Evolutionary conservation across 163 green algal species (phyloP), one percentile per base, ranked within the genome.

Genomic region (Chloromonas sp.): DNA sequence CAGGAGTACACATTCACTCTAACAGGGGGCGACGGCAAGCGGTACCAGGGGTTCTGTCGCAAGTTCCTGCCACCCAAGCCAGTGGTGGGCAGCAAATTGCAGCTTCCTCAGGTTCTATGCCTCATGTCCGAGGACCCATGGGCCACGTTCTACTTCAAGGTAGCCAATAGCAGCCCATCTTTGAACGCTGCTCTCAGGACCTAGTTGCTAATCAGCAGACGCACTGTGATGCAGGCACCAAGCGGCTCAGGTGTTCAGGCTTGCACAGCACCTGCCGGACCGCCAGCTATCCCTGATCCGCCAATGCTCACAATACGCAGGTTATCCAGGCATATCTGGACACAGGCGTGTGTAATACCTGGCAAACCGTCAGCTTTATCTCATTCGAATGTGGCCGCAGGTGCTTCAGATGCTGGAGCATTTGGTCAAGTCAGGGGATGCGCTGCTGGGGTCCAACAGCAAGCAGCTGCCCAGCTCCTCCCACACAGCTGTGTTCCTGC

Each of bases 101-200:
- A 71, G 14, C 14, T n/a, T 74, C 92, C 93, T 14, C 90, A 94
- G 85, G 92, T 95, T 58, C 86, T 95, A 3, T 95, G 92, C 89
- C 86, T 96, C 58, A 87, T 96, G 14, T 92, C 86, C 3, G 85
- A 92, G 66, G 78, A 94, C 84, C 87, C 89, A 11, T 96, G 92
- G 92, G 85, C 88, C 61, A 74, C 85, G 8, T 90, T 95, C 71
- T 95, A 92, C 83, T 94, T 91, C 88, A 95, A 95, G 88, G 92
- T 89, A 14, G 36, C 36, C 36, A 36, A 36, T 36, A 36, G 36
- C 36, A 36, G 36, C 36, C 36, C 36, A 36, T 36, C 36, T 36
- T 36, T 36, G 36, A 36, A 36, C 36, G 36, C 36, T 36, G 36
- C 36, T 36, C 36, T 36, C 36, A 36, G 36, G 36, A 36, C 36